Evolutionary conservation across 208 protist species (phyloP).

Genomic region (Leptomonas pyrrhocoris): DNA sequence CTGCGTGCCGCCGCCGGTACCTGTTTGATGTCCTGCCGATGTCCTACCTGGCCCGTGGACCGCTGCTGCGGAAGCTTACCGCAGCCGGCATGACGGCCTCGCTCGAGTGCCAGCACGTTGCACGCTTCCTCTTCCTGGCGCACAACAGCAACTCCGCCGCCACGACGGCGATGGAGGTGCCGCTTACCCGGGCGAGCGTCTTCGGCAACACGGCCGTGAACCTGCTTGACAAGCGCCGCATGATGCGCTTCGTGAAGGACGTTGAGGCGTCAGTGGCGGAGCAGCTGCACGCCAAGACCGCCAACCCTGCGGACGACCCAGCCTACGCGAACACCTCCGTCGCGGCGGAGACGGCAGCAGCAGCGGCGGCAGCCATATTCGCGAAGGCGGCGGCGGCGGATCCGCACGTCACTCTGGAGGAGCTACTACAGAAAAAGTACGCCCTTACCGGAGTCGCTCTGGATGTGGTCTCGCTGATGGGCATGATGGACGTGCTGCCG

Average conservation of each 20-base stretch:
- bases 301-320: conserved; percentile 51
- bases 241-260: conserved; percentile 93
- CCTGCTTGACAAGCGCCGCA: conserved; percentile 89
- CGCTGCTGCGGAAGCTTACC: conserved; percentile 47
- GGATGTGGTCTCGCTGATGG: conserved; percentile 73
- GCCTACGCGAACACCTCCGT: conserved; percentile 29
- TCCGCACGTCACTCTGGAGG: conserved; percentile 40
- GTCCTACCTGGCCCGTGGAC: conserved; percentile 62
- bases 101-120: conserved; percentile 71
- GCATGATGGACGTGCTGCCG: conserved; percentile 46
- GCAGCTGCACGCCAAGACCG: conserved; percentile 70
- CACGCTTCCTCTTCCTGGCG: conserved; percentile 52
- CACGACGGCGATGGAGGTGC: conserved; percentile 52
- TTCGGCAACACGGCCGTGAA: conserved; percentile 64
- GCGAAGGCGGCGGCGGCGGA: conserved; percentile 12
- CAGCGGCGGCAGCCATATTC: conserved; percentile 28
- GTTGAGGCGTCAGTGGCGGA: conserved; percentile 73
- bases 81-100: conserved; percentile 55
- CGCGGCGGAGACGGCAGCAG: conserved; percentile 24
- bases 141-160: conserved; percentile 6
- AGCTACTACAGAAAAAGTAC: conserved; percentile 60
- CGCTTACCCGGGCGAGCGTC: conserved; percentile 80
- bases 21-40: conserved; percentile 74
- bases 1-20: conserved; percentile 35
- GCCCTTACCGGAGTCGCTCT: conserved; percentile 37